Conservation (phyloP, 202 grass and related monocot genomes). For the Miscanthus sacchariflorus region DNA sequence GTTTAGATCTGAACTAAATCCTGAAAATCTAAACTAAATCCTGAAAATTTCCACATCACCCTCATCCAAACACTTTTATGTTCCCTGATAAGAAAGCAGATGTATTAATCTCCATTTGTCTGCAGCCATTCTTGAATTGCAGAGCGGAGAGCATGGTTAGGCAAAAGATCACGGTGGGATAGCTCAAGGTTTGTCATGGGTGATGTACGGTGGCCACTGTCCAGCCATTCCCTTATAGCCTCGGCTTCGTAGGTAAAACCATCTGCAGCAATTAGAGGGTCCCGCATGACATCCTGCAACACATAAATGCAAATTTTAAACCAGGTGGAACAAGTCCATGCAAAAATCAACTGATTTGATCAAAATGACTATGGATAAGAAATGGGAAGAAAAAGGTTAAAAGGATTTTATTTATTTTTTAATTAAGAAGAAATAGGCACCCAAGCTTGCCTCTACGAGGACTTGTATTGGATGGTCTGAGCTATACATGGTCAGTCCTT, state of each 20-base stretch:
- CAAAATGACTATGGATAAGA: background rate
- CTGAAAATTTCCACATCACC: background rate
- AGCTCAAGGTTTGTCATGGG: slow-evolving; percentile 74
- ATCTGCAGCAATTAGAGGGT: slow-evolving; percentile 76
- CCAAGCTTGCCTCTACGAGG: background rate
- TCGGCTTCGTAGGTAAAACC: slow-evolving; percentile 81
- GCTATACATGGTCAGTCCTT: background rate
- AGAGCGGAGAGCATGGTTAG: slow-evolving; percentile 68
- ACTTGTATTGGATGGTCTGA: background rate
- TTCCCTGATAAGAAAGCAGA: slow-evolving; percentile 20
- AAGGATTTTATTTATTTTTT: background rate
- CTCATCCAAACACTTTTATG: background rate
- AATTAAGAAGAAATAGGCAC: background rate
- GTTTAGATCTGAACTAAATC: slow-evolving; percentile 1
- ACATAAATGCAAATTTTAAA: slow-evolving; percentile 27
- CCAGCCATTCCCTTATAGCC: slow-evolving; percentile 72
- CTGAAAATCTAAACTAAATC: slow-evolving; percentile 3
- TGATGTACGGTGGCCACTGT: slow-evolving; percentile 54
- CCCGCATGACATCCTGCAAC: slow-evolving; percentile 72
- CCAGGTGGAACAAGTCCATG: background rate
- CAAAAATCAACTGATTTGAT: background rate
- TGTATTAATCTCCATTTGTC: slow-evolving; percentile 40
- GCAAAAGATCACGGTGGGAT: slow-evolving; percentile 59
- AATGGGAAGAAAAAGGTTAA: background rate
- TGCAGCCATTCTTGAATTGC: slow-evolving; percentile 72